Evolutionary conservation across 306 rosid genomes (phyloP).

Genomic region (Cyamopsis tetragonoloba): DNA sequence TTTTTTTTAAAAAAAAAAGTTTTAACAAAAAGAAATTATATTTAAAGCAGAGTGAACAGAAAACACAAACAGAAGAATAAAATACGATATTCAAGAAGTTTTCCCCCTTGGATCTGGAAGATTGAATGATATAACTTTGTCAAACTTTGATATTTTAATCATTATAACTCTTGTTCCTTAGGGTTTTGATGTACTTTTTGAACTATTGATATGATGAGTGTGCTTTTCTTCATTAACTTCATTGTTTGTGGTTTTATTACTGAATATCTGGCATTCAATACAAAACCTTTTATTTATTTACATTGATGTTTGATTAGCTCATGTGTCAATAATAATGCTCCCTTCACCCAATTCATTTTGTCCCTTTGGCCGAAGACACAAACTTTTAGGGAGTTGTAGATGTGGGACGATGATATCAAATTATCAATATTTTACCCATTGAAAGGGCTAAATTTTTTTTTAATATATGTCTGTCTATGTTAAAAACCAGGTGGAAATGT

Average conservation of each 20-base stretch:
- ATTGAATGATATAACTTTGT: neutral
- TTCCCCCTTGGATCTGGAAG: neutral
- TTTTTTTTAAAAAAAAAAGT: neutral
- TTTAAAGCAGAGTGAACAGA: neutral
- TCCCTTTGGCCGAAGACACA: neutral
- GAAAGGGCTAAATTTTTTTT: neutral
- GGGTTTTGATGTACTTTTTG: neutral
- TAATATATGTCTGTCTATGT: neutral
- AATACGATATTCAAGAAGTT: neutral
- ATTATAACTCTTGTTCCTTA: neutral
- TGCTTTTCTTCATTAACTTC: neutral
- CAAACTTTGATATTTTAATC: neutral
- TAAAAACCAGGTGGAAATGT: neutral
- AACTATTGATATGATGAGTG: neutral
- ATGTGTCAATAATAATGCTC: neutral
- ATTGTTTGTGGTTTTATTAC: neutral
- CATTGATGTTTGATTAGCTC: neutral
- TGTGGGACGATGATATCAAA: neutral
- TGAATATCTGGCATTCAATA: neutral
- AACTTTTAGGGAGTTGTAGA: neutral
- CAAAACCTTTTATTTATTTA: neutral
- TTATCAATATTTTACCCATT: neutral
- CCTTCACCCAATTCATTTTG: neutral
- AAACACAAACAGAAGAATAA: neutral
- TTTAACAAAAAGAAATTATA: neutral